Evolutionary conservation across 345 rosid species (phyloP), one percentile per base, ranked within the genome.

Genomic region (Salix exigua): DNA sequence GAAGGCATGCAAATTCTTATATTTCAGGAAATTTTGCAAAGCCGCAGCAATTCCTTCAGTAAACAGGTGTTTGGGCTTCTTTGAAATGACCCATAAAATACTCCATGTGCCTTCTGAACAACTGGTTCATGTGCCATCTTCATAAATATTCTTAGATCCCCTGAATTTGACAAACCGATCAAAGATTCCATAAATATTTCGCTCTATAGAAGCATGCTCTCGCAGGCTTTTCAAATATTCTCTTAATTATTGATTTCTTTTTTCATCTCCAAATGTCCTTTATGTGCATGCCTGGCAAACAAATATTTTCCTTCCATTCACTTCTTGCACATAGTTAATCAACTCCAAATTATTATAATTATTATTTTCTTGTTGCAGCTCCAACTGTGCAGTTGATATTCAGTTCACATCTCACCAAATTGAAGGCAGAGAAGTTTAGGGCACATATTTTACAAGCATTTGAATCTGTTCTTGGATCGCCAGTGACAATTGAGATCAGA

Each of bases 311-410:
- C 46, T 7, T 69, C 8, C 31, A 26, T 13, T 23, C 7, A 23
- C 19, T 28, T 17, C 19, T 48, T 17, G 2, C 4, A 40, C 31
- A 30, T 23, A 5, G 50, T 26, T 28, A 21, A 18, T 66, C 13
- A 30, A 19, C 28, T 62, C 25, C 58, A 44, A 55, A n/a, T 18
- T 33, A 64, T 8, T 10, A 40, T 10, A 9, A 40, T 7, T 40
- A 35, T 42, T 42, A 68, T 60, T 23, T 58, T 38, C 60, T 1
- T 37, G 66, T 67, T 62, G 83, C 96, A 96, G 99, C 98, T 82
- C 98, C 98, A 72, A 96, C 90, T 0, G 95, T 87, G 64, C 93
- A 92, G 82, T 78, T 96, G 83, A 81, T 82, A 71, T 91, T 96
- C 84, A 83, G 92, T 74, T 96, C 99, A 7, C 86, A 78, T 33